A percentile compares a stretch with the other conserved stretches of the same genome.
phyloP scores from a whole-genome alignment of 176 grass and related monocot genomes.

The Ensete ventricosum region DNA sequence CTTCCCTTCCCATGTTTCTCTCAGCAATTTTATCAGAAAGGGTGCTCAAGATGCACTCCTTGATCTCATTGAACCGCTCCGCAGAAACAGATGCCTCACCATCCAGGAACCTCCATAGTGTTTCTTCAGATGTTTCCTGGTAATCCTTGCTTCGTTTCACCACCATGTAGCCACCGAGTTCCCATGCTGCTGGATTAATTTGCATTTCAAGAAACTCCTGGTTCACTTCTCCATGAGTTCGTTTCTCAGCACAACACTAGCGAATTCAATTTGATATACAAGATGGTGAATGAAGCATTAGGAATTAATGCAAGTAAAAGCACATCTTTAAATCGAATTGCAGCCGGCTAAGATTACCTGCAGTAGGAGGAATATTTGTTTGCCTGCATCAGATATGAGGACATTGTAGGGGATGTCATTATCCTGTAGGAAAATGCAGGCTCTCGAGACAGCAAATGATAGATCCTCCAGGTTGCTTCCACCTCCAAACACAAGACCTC shows the following conservation, averaged over 20 bases:
- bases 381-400: slow-evolving; percentile 71
- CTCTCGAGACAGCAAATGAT: slow-evolving; percentile 39
- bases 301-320: not conserved
- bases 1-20: not conserved
- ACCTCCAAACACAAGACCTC: slow-evolving; percentile 62
- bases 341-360: slow-evolving; percentile 38
- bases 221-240: not conserved
- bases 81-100: not conserved
- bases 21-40: not conserved
- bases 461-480: slow-evolving; percentile 34
- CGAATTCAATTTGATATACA: not conserved
- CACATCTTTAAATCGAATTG: not conserved
- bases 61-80: not conserved
- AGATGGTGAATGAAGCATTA: not conserved
- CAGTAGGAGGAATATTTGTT: slow-evolving; percentile 56
- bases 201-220: slow-evolving; percentile 16
- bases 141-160: slow-evolving; percentile 16
- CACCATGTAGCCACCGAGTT: slow-evolving; percentile 19
- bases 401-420: slow-evolving; percentile 71
- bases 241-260: slow-evolving; percentile 19
- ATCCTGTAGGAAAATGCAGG: slow-evolving; percentile 64
- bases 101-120: slow-evolving; percentile 5
- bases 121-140: slow-evolving; percentile 13
- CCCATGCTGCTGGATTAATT: slow-evolving; percentile 24
- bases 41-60: not conserved